Conservation (phyloP, 805 yeast genomes). For the Ogataea nakhonphanomensis region DNA sequence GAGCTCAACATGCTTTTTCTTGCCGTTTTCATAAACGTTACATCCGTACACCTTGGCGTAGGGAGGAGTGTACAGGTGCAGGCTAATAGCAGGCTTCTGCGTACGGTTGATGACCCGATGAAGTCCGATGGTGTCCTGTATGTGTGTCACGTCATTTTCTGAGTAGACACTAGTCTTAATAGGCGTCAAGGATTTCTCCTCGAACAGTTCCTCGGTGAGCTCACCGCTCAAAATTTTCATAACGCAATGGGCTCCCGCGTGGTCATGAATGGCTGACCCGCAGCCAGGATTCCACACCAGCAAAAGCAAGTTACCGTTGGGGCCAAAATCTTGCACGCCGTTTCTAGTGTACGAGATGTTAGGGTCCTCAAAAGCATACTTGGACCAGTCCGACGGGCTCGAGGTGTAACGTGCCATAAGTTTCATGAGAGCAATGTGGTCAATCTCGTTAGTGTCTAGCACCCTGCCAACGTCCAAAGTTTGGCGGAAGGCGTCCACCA, state of each 20-base stretch:
- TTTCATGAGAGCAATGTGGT: conserved; percentile 42
- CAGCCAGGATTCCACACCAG: conserved; percentile 70
- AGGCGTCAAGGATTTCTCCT: conserved; percentile 37
- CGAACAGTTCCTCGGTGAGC: conserved; percentile 55
- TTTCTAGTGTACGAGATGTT: conserved; percentile 57
- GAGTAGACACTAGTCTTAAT: conserved; percentile 27
- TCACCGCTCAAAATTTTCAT: conserved; percentile 65
- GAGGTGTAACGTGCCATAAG: conserved; percentile 49
- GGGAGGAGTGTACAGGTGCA: conserved; percentile 76
- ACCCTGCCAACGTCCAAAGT: conserved; percentile 2
- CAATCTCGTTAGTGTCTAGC: conserved; percentile 43
- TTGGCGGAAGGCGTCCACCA: neutral
- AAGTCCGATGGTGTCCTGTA: conserved; percentile 61
- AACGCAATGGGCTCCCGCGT: conserved; percentile 72
- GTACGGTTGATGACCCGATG: conserved; percentile 57
- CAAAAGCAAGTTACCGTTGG: conserved; percentile 62
- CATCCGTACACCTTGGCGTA: conserved; percentile 63
- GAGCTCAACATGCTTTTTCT: conserved; percentile 53
- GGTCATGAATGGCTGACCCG: conserved; percentile 67
- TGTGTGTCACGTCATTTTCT: conserved; percentile 56
- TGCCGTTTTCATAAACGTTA: conserved; percentile 47
- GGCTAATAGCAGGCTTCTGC: conserved; percentile 49
- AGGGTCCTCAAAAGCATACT: conserved; percentile 52
- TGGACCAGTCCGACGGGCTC: conserved; percentile 52
- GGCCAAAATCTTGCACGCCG: conserved; percentile 71